Percentiles rank a stretch among this genome's conserved stretches.
phyloP scores from a whole-genome alignment of 1,284 basidiomycete species.

The Sporisorium sorghi region DNA sequence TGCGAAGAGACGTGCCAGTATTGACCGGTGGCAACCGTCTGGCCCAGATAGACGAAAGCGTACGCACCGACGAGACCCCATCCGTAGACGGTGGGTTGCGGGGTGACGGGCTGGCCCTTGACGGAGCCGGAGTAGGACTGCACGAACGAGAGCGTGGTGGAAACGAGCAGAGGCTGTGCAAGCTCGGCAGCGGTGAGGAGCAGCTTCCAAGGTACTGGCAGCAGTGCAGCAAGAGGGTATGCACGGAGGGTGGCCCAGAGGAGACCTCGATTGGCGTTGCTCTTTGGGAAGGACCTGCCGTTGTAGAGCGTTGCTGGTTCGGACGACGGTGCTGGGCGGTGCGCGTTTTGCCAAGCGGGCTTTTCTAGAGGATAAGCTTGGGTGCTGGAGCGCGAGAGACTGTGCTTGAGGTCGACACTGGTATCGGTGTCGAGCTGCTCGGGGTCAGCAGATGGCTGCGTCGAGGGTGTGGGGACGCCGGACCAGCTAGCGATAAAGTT shows the following conservation, averaged over 20 bases:
- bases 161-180: slow-evolving; percentile 57
- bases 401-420: slow-evolving; percentile 14
- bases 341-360: slow-evolving; percentile 10
- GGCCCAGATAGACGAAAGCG: slow-evolving; percentile 56
- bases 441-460: background rate
- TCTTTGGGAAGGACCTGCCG: slow-evolving; percentile 24
- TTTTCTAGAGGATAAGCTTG: slow-evolving; percentile 30
- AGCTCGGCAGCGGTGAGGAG: slow-evolving; percentile 48
- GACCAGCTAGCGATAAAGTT: slow-evolving; percentile 40
- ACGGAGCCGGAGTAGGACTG: slow-evolving; percentile 34
- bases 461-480: slow-evolving; percentile 1
- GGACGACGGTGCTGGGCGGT: background rate
- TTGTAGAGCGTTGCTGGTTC: background rate
- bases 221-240: slow-evolving; percentile 47
- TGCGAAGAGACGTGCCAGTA: slow-evolving; percentile 52
- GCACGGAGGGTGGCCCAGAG: slow-evolving; percentile 42
- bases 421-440: background rate
- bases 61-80: slow-evolving; percentile 65
- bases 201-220: slow-evolving; percentile 53
- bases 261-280: slow-evolving; percentile 23
- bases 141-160: slow-evolving; percentile 56
- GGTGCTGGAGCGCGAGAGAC: slow-evolving; percentile 15
- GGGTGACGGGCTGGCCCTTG: slow-evolving; percentile 16
- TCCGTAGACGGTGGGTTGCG: slow-evolving; percentile 53
- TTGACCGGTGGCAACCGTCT: slow-evolving; percentile 50